Percentiles rank a stretch among this genome's conserved stretches.
These are phyloP conservation scores for Chenopodium album DNA, from an alignment of 148 eudicot genomes.

Conservation along the genomic window DNA sequence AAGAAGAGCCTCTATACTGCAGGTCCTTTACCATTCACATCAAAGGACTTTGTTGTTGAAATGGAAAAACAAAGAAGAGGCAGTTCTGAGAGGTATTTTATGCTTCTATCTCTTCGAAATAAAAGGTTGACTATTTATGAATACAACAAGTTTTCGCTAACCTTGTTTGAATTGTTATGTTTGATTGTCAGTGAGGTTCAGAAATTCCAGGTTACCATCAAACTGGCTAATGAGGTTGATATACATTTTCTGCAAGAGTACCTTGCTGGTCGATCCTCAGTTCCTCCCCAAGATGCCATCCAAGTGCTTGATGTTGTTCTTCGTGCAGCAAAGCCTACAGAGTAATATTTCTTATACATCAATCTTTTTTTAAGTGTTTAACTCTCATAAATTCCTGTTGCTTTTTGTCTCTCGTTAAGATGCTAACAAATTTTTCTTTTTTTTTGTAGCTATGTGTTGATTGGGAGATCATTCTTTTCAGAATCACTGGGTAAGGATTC, in stretches of 20 bases:
- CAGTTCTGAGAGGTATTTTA: conserved; percentile 17
- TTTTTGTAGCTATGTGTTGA: conserved; percentile 43
- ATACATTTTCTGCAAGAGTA: conserved; percentile 46
- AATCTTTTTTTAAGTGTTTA: too few relatives aligned
- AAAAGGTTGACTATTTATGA: too few relatives aligned
- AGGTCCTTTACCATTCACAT: conserved; percentile 52
- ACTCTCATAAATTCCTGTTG: neutral
- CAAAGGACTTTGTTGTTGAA: conserved; percentile 56
- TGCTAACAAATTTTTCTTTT: neutral
- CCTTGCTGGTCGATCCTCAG: conserved; percentile 37
- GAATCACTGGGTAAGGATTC: conserved; percentile 28
- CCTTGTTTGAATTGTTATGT: neutral
- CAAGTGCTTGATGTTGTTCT: conserved; percentile 83
- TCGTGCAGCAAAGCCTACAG: conserved; percentile 35
- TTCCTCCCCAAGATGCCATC: conserved; percentile 63
- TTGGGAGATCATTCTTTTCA: conserved; percentile 74
- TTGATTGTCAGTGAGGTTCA: conserved; percentile 44
- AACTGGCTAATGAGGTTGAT: conserved; percentile 52
- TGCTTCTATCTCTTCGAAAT: neutral
- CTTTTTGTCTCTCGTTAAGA: neutral
- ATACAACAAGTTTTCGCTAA: neutral
- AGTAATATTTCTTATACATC: conserved; percentile 10
- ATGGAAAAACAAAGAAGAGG: conserved; percentile 26
- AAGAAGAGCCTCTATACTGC: conserved; percentile 61
- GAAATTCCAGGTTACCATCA: conserved; percentile 53